Percentiles rank a stretch among this genome's conserved stretches.
phyloP scores from a whole-genome alignment of 2,329 filamentous ascomycete genomes.

The Capronia americana region DNA sequence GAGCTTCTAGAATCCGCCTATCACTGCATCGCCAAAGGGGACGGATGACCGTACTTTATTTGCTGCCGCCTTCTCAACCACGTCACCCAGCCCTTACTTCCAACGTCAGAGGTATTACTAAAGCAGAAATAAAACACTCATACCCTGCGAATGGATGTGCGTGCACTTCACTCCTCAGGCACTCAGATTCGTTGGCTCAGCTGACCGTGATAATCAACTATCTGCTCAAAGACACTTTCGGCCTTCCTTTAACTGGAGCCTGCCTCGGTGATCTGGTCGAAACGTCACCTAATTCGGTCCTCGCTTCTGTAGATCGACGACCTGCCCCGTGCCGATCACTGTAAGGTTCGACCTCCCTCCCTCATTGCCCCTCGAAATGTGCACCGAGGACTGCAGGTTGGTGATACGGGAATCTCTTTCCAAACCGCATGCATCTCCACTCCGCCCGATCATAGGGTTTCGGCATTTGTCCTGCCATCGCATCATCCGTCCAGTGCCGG shows the following conservation, averaged over 20 bases:
- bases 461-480: background rate
- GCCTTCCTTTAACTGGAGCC: slow-evolving; percentile 1
- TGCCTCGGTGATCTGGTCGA: slow-evolving; percentile 1
- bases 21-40: slow-evolving; percentile 3
- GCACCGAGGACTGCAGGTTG: background rate
- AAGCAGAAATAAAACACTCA: background rate
- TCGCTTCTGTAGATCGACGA: slow-evolving; percentile 24
- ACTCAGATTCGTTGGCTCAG: slow-evolving; percentile 9
- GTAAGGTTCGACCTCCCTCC: background rate
- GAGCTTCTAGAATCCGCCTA: slow-evolving; percentile 32
- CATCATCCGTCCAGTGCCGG: slow-evolving; percentile 9
- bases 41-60: slow-evolving; percentile 1
- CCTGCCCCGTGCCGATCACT: slow-evolving; percentile 14
- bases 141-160: background rate
- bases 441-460: background rate
- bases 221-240: background rate
- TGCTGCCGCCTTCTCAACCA: background rate
- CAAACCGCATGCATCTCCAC: slow-evolving; percentile 3
- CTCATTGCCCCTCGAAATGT: background rate
- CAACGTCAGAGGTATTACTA: background rate
- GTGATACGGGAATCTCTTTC: background rate
- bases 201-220: background rate
- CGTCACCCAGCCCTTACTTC: background rate
- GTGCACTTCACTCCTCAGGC: background rate
- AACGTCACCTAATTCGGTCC: slow-evolving; percentile 18